These are phyloP conservation scores for Clonostachys byssicola DNA, from an alignment of 2,329 filamentous ascomycete genomes.

Conservation along the genomic window DNA sequence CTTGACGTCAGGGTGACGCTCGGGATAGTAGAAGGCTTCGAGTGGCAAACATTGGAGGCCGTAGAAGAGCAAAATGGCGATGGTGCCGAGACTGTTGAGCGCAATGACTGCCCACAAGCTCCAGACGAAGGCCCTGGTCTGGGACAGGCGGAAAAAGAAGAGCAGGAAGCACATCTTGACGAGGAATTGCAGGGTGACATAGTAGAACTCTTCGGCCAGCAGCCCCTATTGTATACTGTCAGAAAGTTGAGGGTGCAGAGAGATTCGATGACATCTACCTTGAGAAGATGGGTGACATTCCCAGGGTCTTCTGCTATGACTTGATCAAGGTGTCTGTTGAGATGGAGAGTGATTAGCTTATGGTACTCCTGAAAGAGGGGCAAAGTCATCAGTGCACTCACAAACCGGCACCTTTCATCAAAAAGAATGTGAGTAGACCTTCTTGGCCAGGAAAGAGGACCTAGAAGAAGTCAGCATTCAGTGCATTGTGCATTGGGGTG, in stretches of 20 bases:
- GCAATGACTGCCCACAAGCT: neutral
- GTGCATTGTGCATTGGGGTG: too few relatives aligned
- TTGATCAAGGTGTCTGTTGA: neutral
- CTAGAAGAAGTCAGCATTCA: neutral
- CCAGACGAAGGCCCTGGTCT: neutral
- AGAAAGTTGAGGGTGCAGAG: neutral
- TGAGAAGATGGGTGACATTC: neutral
- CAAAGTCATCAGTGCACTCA: neutral
- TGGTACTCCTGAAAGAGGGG: neutral
- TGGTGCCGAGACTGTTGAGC: neutral
- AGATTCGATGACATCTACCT: neutral
- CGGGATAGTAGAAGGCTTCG: neutral
- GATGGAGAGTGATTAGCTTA: neutral
- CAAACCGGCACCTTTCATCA: neutral
- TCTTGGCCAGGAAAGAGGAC: neutral
- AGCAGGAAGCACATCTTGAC: slow-evolving; percentile 2
- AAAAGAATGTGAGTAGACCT: neutral
- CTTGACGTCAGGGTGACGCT: neutral
- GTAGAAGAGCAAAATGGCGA: slow-evolving; percentile 1
- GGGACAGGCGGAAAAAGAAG: slow-evolving; percentile 2
- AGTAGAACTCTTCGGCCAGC: slow-evolving; percentile 1
- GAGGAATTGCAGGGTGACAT: slow-evolving; percentile 1
- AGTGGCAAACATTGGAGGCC: slow-evolving; percentile 1
- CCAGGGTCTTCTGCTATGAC: neutral
- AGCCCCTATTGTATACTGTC: neutral